Base-by-base conservation (phyloP, 2,329 filamentous ascomycete genomes). In the Colletotrichum orbiculare region DNA sequence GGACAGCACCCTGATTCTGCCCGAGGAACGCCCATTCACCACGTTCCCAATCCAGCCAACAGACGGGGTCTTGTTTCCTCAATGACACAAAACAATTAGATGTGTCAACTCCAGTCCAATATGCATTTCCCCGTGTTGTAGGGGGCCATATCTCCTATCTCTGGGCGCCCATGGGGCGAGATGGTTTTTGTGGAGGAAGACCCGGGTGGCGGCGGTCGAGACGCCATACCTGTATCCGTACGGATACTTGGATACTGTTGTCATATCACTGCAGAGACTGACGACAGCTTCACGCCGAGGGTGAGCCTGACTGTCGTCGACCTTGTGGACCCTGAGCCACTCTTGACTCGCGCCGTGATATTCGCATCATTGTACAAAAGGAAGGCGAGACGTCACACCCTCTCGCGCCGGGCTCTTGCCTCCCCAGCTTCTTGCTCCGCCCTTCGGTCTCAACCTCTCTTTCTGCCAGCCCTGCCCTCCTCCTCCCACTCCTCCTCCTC, bases 41-140 rank as follows among this genome's bases (percentile, higher is more conserved):
- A 8, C 37, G 12, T 17, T 33, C 13, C 34, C 39, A 55, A 25
- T 42, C 41, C 34, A 17, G 25, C 25, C 6, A 34, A 34, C n/a
- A 8, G 17, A 54, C 17, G 37, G 55, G 60, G 48, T 17, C 17
- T 13, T 54, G 54, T n/a, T 34, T 37, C 13, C 45, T 15, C 8
- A 48, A 42, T 66, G 58, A 66, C 63, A 66, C 34, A 63, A 63
- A 62, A 48, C 63, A 56, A 66, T 66, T 66, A 66, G 52, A 66
- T 57, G 41, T 62, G 53, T 63, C 53, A 57, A 48, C 58, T 34
- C 42, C 10, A 39, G 39, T 25, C 25, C 25, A 41, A 37, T 53
- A 35, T 34, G 8, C 17, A 35, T 12, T 53, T 48, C 59, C 57
- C 63, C 58, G 63, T 63, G 34, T 57, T 66, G 49, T 52, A 55